These are phyloP conservation scores for Phytopythium mirpurense DNA, from an alignment of 352 stramenopile genomes.

Conservation along the genomic window DNA sequence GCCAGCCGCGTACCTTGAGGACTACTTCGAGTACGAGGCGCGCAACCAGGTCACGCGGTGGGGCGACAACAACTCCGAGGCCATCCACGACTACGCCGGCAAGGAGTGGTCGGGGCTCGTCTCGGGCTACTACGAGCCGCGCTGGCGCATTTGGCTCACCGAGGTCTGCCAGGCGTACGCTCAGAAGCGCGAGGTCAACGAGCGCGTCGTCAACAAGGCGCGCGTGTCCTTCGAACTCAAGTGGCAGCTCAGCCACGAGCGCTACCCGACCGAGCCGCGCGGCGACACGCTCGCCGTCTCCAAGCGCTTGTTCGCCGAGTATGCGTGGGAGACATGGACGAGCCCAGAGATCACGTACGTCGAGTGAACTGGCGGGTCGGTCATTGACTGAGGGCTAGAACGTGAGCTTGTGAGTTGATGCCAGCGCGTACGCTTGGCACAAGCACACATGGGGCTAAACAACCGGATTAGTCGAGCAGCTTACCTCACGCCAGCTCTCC, in stretches of 20 bases:
- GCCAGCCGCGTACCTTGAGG: conserved; percentile 18
- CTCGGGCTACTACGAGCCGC: conserved; percentile 57
- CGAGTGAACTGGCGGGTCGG: no score
- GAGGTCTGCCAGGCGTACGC: conserved; percentile 69
- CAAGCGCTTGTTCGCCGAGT: conserved; percentile 48
- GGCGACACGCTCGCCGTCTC: conserved; percentile 50
- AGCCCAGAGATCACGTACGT: no score
- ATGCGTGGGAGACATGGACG: conserved; percentile 15
- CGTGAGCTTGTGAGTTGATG: no score
- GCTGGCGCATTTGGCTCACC: conserved; percentile 67
- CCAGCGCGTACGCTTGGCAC: no score
- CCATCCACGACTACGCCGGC: conserved; percentile 68
- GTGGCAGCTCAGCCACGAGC: conserved; percentile 59
- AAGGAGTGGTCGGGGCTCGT: conserved; percentile 77
- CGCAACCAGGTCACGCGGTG: conserved; percentile 78
- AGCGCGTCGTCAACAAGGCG: conserved; percentile 32
- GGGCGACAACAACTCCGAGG: conserved; percentile 71
- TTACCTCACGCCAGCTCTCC: no score
- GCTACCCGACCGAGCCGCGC: conserved; percentile 36
- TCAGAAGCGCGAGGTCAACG: conserved; percentile 48
- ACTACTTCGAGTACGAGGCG: conserved; percentile 81
- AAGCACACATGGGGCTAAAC: no score
- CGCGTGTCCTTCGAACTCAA: conserved; percentile 66
- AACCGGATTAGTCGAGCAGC: no score
- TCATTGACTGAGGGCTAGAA: no score